Evolutionary conservation across 2,329 filamentous ascomycete species (phyloP), one percentile per base, ranked within the genome.

Genomic region (Fusarium aywerte): DNA sequence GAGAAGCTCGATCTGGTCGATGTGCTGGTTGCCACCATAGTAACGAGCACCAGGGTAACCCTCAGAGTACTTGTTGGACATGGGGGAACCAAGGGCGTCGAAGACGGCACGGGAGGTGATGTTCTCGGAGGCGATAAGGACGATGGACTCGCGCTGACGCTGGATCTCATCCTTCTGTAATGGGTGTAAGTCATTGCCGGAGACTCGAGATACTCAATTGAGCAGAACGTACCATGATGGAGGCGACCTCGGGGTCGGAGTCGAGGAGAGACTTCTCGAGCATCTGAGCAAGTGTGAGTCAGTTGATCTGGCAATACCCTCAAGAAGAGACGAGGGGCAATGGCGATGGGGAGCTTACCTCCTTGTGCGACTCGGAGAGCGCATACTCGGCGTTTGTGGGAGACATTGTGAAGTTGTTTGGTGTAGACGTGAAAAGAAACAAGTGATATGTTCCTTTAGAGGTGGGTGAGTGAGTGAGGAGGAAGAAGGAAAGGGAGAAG

Each of bases 41-140:
- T 99, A 99, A 82, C 96, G 91, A 75, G 96, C 96, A 79, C 96
- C 96, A 72, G 96, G 96, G 81, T 97, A 97, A 71, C 96, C 96
- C 86, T 99, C 96, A 18, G 93, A 97, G 88, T 99, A 99, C 86
- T 99, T 99, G 89, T 99, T 97, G 82, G 92, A 93, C 92, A 96
- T 96, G 80, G 92, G 91, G 60, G 90, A 94, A 76, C 96, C 96
- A 71, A 99, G 89, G 63, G 96, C 96, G 84, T 99, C 94, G 84
- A 97, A 97, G 76, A 99, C 96, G 76, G 96, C 94, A 75, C 94
- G 93, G 67, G 96, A 99, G 60, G 96, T 99, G 83, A 99, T 94
- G 86, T 99, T 99, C 86, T 99, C 96, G 58, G 96, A 98, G 77
- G 96, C 95, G 76, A 99, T 99, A 79, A 99, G 90, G 78, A 98